These are phyloP conservation scores for Datura wrightii DNA, from an alignment of 257 asterid genomes.

Conservation along the genomic window DNA sequence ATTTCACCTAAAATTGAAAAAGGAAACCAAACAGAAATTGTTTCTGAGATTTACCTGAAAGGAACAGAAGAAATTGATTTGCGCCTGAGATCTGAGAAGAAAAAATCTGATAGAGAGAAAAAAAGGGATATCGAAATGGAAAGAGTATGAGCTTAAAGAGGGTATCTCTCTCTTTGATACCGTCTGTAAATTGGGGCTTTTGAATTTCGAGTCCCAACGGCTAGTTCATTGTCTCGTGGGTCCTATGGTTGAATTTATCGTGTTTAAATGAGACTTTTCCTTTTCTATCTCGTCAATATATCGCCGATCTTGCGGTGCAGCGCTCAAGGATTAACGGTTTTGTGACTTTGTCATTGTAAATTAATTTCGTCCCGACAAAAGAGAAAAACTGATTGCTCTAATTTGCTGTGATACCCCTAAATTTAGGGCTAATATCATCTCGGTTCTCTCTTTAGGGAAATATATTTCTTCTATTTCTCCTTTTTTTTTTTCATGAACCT, in stretches of 20 bases:
- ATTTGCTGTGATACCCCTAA: slow-evolving; percentile 8
- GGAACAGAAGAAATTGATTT: slow-evolving; percentile 17
- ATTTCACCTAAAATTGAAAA: background rate
- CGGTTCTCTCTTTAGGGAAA: background rate
- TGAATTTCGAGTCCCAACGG: slow-evolving; percentile 61
- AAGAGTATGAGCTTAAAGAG: slow-evolving; percentile 30
- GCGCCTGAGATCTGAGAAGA: slow-evolving; percentile 33
- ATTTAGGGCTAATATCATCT: background rate
- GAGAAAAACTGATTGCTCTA: background rate
- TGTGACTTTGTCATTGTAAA: slow-evolving; percentile 23
- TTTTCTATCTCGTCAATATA: slow-evolving; percentile 38
- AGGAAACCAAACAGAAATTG: background rate
- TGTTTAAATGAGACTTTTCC: background rate
- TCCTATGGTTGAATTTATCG: slow-evolving; percentile 7
- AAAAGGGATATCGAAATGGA: slow-evolving; percentile 32
- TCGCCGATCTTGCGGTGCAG: slow-evolving; percentile 33
- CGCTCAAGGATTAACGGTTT: slow-evolving; percentile 24
- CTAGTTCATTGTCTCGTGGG: slow-evolving; percentile 55
- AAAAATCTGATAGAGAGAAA: slow-evolving; percentile 35
- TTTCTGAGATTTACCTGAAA: slow-evolving; percentile 31
- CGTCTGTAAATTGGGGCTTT: slow-evolving; percentile 37
- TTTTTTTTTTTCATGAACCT: background rate
- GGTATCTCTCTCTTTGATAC: slow-evolving; percentile 2
- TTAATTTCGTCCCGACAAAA: slow-evolving; percentile 29
- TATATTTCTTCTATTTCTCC: background rate